These are phyloP conservation scores for Hymenoscyphus occultus DNA, from an alignment of 2,329 filamentous ascomycete species.

Conservation along the genomic window DNA sequence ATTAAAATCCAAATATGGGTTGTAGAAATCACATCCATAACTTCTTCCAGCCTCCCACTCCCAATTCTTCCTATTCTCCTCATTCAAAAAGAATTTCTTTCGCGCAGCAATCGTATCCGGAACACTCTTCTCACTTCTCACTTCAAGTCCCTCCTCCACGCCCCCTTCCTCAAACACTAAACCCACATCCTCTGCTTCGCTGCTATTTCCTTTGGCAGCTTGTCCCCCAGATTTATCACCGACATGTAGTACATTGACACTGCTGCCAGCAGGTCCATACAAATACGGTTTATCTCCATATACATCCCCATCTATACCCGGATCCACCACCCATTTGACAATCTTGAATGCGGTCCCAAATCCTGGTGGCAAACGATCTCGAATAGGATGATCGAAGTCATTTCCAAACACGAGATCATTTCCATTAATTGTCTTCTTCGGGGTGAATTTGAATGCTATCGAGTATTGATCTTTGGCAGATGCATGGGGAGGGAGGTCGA, in stretches of 20 bases:
- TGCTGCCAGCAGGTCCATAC: conserved; percentile 77
- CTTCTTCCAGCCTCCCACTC: conserved; percentile 59
- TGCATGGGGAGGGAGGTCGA: conserved; percentile 65
- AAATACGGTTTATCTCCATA: conserved; percentile 84
- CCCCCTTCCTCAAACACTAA: conserved; percentile 39
- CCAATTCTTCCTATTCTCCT: conserved; percentile 53
- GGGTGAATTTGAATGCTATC: conserved; percentile 74
- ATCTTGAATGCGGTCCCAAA: conserved; percentile 82
- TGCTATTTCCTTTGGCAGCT: conserved; percentile 36
- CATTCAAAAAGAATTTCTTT: conserved; percentile 59
- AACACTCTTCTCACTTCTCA: conserved; percentile 40
- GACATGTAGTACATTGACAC: conserved; percentile 73
- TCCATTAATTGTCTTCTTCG: conserved; percentile 46
- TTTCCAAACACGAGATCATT: conserved; percentile 85
- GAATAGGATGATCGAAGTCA: conserved; percentile 89
- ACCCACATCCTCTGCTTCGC: conserved; percentile 35
- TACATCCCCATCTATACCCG: conserved; percentile 83
- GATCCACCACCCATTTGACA: conserved; percentile 88
- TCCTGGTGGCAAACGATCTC: conserved; percentile 79
- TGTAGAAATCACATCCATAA: conserved; percentile 76
- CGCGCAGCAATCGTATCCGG: conserved; percentile 45
- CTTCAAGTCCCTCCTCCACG: conserved; percentile 42
- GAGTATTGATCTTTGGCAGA: conserved; percentile 75
- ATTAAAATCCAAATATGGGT: conserved; percentile 87
- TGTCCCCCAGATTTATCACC: conserved; percentile 42